A percentile compares a stretch with the other conserved stretches of the same genome.
These are phyloP conservation scores for Clarireedia monteithiana DNA, from an alignment of 2,329 filamentous ascomycete genomes.

Conservation along the genomic window DNA sequence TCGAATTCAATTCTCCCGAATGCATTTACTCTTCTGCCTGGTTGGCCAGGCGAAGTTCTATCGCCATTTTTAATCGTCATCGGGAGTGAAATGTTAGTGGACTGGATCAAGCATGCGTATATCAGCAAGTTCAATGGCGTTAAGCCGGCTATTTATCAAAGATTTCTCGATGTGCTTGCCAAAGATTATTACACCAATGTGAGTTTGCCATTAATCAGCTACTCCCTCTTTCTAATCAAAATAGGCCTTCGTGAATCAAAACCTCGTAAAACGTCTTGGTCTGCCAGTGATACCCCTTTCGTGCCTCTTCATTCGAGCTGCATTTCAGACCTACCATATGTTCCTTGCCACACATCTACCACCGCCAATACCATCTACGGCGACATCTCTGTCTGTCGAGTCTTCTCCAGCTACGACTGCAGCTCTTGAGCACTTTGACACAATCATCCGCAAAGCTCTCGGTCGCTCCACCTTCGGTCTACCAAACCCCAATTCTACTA, in stretches of 20 bases:
- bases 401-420: slow-evolving; percentile 69
- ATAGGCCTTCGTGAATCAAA: slow-evolving; percentile 82
- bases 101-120: slow-evolving; percentile 95
- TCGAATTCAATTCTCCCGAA: slow-evolving; percentile 73
- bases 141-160: slow-evolving; percentile 79
- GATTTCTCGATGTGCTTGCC: slow-evolving; percentile 86
- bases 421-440: slow-evolving; percentile 71
- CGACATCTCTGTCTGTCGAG: slow-evolving; percentile 59
- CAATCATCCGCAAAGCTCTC: slow-evolving; percentile 67
- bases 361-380: slow-evolving; percentile 58
- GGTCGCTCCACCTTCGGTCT: slow-evolving; percentile 63
- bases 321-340: slow-evolving; percentile 96
- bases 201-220: slow-evolving; percentile 27
- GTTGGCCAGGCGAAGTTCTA: slow-evolving; percentile 80
- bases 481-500: slow-evolving; percentile 25
- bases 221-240: slow-evolving; percentile 14
- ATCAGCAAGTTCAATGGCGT: slow-evolving; percentile 99
- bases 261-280: slow-evolving; percentile 81
- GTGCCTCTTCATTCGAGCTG: slow-evolving; percentile 90
- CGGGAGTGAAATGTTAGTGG: slow-evolving; percentile 92
- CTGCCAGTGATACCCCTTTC: slow-evolving; percentile 87
- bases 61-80: slow-evolving; percentile 91
- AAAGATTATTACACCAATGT: slow-evolving; percentile 98
- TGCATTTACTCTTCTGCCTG: slow-evolving; percentile 84
- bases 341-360: slow-evolving; percentile 84